phyloP scores from a whole-genome alignment of 2,329 filamentous ascomycete species.

The Venturia pyrina region DNA sequence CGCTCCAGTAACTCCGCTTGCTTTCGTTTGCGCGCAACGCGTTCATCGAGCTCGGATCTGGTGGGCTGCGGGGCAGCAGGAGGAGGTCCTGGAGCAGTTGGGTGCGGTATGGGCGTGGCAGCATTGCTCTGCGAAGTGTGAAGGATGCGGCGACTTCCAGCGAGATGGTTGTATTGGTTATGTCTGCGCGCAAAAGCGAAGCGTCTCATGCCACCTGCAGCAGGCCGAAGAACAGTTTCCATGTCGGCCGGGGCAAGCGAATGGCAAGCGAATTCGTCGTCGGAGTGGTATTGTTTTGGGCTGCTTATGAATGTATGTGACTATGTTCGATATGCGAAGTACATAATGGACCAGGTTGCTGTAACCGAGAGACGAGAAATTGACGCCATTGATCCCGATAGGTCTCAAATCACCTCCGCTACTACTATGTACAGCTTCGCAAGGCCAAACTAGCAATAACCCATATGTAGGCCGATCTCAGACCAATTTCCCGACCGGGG shows the following conservation, averaged over 20 bases:
- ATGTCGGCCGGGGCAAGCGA: neutral
- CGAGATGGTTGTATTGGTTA: neutral
- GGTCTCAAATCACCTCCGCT: neutral
- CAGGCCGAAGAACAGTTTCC: neutral
- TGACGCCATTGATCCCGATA: neutral
- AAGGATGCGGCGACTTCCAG: neutral
- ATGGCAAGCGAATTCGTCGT: neutral
- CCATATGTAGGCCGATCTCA: neutral
- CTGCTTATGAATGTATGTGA: neutral
- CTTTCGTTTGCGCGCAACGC: conserved; percentile 38
- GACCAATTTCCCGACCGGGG: neutral
- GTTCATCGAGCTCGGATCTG: conserved; percentile 37
- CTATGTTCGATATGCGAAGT: neutral
- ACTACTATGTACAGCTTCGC: neutral
- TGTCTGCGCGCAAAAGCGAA: neutral
- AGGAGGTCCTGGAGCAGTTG: conserved; percentile 50
- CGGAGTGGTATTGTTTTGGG: neutral
- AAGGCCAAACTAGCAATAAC: neutral
- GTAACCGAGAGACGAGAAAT: neutral
- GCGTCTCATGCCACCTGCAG: neutral
- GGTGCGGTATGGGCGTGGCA: conserved; percentile 46
- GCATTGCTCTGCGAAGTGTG: conserved; percentile 32
- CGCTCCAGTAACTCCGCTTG: conserved; percentile 40
- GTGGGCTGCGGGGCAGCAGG: conserved; percentile 45
- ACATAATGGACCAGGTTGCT: neutral